Percentiles rank a stretch among this genome's conserved stretches.
These are phyloP conservation scores for Citrus unshiu DNA, from an alignment of 345 rosid species.

Conservation along the genomic window DNA sequence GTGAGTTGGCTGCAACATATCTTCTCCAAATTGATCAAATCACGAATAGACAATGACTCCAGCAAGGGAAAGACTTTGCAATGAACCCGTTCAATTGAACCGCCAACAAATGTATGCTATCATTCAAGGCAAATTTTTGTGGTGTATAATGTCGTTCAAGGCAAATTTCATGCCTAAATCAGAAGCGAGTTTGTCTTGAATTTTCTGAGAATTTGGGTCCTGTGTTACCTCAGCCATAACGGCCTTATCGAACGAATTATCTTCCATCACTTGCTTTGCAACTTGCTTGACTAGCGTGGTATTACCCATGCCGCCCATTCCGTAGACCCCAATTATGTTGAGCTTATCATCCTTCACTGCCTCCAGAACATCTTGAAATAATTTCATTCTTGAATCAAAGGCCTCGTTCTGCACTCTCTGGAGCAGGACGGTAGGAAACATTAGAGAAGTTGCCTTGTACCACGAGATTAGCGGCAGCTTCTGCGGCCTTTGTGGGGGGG, in stretches of 20 bases:
- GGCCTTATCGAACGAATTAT: neutral
- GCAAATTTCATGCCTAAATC: neutral
- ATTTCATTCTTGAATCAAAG: neutral
- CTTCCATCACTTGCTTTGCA: neutral
- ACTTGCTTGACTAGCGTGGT: neutral
- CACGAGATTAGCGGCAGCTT: no score
- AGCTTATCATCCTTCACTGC: neutral
- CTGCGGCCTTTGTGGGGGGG: no score
- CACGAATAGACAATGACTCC: no score
- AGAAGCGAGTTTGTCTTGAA: slow-evolving; percentile 7
- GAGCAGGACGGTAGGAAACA: no score
- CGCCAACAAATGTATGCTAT: no score
- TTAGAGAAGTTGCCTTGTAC: no score
- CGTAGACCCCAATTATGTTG: slow-evolving; percentile 14
- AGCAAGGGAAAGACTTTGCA: no score
- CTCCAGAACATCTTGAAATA: neutral
- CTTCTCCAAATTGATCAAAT: no score
- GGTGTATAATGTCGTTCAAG: neutral
- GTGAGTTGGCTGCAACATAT: no score
- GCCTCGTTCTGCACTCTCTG: no score
- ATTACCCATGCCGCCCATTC: slow-evolving; percentile 17
- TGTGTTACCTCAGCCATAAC: neutral
- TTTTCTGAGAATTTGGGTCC: neutral
- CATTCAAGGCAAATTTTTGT: neutral
- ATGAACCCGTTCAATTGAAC: no score